Evolutionary conservation across 1,284 basidiomycete genomes (phyloP).

Genomic region (Pholiota adiposa): DNA sequence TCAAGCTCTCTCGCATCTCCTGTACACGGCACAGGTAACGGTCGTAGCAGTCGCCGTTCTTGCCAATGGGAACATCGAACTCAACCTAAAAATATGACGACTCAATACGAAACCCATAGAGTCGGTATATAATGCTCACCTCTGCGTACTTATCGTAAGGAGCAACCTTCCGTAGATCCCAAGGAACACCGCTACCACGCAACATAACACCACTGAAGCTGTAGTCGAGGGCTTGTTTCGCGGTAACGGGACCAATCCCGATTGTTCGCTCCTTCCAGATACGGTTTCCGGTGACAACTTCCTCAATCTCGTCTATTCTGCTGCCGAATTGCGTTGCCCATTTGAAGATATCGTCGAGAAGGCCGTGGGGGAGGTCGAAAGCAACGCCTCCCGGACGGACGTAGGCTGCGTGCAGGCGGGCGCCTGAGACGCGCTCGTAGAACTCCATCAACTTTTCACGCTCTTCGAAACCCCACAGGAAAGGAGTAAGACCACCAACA

Average conservation of each 20-base stretch:
- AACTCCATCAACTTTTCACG: conserved; percentile 99
- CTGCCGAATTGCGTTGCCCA: conserved; percentile 96
- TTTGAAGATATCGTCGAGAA: conserved; percentile 96
- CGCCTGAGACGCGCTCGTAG: conserved; percentile 98
- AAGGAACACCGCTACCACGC: conserved; percentile 90
- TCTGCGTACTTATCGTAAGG: conserved; percentile 99
- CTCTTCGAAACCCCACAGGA: conserved; percentile 99
- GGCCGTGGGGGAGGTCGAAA: conserved; percentile 95
- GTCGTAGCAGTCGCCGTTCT: conserved; percentile 98
- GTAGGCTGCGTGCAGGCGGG: conserved; percentile 97
- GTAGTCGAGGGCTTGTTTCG: conserved; percentile 92
- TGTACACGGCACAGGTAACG: conserved; percentile 96
- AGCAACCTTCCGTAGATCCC: conserved; percentile 92
- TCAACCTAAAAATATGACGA: conserved; percentile 67
- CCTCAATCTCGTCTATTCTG: conserved; percentile 96
- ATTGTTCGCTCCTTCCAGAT: conserved; percentile 98
- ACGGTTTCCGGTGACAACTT: conserved; percentile 96
- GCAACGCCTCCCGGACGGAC: conserved; percentile 98
- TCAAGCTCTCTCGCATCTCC: conserved; percentile 94
- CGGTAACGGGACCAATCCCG: conserved; percentile 90
- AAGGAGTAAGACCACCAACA: conserved; percentile 97
- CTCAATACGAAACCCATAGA: neutral
- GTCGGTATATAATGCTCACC: conserved; percentile 41
- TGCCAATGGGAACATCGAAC: conserved; percentile 95
- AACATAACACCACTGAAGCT: conserved; percentile 98